A percentile compares a stretch with the other conserved stretches of the same genome.
Evolutionary conservation across 2,329 filamentous ascomycete species (phyloP).

Genomic region (Clarireedia homoeocarpa): DNA sequence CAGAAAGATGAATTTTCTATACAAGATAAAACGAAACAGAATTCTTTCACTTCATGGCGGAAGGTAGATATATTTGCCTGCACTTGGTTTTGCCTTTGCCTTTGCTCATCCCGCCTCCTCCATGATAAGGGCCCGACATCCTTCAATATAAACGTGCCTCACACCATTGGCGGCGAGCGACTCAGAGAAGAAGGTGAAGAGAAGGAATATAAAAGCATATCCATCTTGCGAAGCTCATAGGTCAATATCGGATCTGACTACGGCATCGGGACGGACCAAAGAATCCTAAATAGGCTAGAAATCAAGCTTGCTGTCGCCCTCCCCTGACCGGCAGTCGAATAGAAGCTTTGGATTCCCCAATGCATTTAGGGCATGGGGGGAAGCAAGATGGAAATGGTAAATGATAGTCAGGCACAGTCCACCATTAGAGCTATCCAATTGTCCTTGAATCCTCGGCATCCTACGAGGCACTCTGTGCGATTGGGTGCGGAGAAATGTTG

Average conservation of each 20-base stretch:
- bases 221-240: neutral
- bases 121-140: slow-evolving; percentile 3
- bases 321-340: slow-evolving; percentile 8
- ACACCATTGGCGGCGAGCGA: neutral
- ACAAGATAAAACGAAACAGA: neutral
- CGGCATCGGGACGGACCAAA: neutral
- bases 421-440: neutral
- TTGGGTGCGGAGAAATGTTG: neutral
- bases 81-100: neutral
- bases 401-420: slow-evolving; percentile 3
- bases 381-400: neutral
- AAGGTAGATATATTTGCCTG: neutral
- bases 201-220: neutral
- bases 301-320: neutral
- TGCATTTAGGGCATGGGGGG: neutral
- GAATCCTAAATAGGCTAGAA: neutral
- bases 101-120: no score
- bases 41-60: neutral
- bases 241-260: slow-evolving; percentile 4
- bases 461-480: neutral
- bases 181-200: slow-evolving; percentile 6
- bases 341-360: neutral
- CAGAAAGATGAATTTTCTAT: neutral
- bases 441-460: neutral
- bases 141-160: slow-evolving; percentile 2